phyloP scores from a whole-genome alignment of 768 basidiomycete species.

The Tulasnella sp. region DNA sequence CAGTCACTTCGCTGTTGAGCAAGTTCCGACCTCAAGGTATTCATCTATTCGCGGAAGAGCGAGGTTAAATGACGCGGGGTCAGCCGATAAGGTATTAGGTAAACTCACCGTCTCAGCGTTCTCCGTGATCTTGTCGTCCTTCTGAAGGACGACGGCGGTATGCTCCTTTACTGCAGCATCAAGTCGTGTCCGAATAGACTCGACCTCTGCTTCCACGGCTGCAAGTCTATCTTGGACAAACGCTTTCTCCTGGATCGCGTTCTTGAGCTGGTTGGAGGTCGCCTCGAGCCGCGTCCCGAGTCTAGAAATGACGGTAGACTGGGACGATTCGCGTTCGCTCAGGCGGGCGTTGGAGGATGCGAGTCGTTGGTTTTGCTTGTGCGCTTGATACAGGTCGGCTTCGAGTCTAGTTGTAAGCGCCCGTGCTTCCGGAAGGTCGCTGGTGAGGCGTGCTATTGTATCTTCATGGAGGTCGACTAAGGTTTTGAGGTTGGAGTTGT shows the following conservation, averaged over 20 bases:
- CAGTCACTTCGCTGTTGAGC: neutral
- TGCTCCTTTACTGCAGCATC: no score
- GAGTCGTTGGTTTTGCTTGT: neutral
- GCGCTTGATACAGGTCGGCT: neutral
- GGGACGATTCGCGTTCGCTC: neutral
- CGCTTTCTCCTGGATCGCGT: neutral
- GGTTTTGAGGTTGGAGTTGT: neutral
- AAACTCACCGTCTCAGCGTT: neutral
- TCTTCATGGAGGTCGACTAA: neutral
- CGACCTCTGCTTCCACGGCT: neutral
- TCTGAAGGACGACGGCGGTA: neutral
- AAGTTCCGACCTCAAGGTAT: neutral
- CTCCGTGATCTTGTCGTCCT: neutral
- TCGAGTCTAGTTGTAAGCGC: neutral
- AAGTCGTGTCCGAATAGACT: no score
- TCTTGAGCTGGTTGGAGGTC: neutral
- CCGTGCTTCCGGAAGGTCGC: neutral
- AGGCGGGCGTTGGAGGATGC: neutral
- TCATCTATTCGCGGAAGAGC: neutral
- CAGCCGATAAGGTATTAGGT: neutral
- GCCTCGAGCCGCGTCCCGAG: neutral
- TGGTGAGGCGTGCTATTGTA: neutral
- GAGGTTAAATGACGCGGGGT: neutral
- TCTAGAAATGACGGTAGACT: neutral
- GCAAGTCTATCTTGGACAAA: neutral